Evolutionary conservation across 1,284 basidiomycete species (phyloP).

Genomic region (Fomitopsis palustris): DNA sequence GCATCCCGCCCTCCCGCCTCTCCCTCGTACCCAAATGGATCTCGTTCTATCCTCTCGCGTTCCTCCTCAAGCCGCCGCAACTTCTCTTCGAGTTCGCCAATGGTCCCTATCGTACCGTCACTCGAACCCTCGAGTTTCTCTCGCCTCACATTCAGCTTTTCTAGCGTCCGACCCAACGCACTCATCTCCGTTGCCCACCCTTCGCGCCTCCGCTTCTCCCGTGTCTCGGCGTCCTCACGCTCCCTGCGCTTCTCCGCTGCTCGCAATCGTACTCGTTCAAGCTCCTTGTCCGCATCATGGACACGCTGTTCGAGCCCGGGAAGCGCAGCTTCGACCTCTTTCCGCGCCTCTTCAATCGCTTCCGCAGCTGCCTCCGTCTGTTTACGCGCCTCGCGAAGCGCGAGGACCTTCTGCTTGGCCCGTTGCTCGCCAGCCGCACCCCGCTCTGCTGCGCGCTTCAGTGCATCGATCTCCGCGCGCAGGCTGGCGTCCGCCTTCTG

Average conservation of each 20-base stretch:
- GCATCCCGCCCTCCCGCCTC: constrained; percentile 9
- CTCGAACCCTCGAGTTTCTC: constrained; percentile 50
- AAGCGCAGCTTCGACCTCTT: constrained; percentile 48
- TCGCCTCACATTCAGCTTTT: constrained; percentile 49
- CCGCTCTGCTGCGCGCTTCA: constrained; percentile 72
- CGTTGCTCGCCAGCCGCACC: constrained; percentile 60
- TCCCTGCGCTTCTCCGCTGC: constrained; percentile 28
- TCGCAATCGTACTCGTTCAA: constrained; percentile 35
- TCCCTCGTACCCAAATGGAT: constrained; percentile 30
- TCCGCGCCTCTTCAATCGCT: constrained; percentile 50
- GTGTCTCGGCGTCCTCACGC: constrained; percentile 35
- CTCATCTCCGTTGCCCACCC: constrained; percentile 37
- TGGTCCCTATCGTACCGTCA: constrained; percentile 27
- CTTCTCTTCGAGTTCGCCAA: constrained; percentile 40
- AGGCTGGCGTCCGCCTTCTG: constrained; percentile 73
- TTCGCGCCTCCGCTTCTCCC: constrained; percentile 42
- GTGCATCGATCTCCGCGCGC: constrained; percentile 69
- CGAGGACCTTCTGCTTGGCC: constrained; percentile 70
- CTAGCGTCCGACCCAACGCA: constrained; percentile 40
- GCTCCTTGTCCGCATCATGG: constrained; percentile 45
- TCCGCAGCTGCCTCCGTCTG: constrained; percentile 56
- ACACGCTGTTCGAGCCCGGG: constrained; percentile 43
- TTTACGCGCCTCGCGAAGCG: constrained; percentile 74
- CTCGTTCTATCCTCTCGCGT: constrained; percentile 35
- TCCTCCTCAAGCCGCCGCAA: constrained; percentile 35